Percentiles rank a stretch among this genome's conserved stretches.
phyloP scores from a whole-genome alignment of 73 alveolate species.

The Paramecium bursaria region DNA sequence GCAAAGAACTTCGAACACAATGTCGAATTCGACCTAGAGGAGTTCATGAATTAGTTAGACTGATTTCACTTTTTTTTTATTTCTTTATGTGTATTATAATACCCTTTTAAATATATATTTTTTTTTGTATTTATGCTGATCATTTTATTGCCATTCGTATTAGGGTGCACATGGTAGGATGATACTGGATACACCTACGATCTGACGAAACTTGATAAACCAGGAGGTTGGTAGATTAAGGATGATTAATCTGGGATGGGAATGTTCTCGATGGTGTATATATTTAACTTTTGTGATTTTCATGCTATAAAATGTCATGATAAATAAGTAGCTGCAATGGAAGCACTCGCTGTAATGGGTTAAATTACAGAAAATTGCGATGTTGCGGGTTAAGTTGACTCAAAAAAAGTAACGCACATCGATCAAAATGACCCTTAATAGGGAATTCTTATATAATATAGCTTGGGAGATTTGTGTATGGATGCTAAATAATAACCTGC shows the following conservation, averaged over 20 bases:
- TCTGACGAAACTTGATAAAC: constrained; percentile 6
- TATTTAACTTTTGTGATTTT: constrained; percentile 50
- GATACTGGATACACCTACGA: constrained; percentile 39
- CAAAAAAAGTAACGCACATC: constrained; percentile 8
- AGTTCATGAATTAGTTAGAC: no score
- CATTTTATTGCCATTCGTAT: no score
- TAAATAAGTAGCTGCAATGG: constrained; percentile 48
- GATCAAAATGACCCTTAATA: background rate
- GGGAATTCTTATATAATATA: constrained; percentile 9
- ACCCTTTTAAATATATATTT: no score
- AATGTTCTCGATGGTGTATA: constrained; percentile 56
- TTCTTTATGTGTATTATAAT: no score
- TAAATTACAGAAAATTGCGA: constrained; percentile 60
- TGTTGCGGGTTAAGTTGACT: constrained; percentile 53
- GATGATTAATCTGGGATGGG: constrained; percentile 62
- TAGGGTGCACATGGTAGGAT: constrained; percentile 52
- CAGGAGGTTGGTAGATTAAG: constrained; percentile 47
- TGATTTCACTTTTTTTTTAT: no score
- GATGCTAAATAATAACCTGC: constrained; percentile 58
- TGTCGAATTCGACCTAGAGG: no score
- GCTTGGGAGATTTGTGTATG: constrained; percentile 52
- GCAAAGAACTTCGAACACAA: no score
- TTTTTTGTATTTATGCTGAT: no score
- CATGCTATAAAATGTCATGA: constrained; percentile 39
- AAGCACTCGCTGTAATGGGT: constrained; percentile 63